Base-by-base conservation (phyloP, 2,329 filamentous ascomycete species). In the Ophiostoma ulmi region DNA sequence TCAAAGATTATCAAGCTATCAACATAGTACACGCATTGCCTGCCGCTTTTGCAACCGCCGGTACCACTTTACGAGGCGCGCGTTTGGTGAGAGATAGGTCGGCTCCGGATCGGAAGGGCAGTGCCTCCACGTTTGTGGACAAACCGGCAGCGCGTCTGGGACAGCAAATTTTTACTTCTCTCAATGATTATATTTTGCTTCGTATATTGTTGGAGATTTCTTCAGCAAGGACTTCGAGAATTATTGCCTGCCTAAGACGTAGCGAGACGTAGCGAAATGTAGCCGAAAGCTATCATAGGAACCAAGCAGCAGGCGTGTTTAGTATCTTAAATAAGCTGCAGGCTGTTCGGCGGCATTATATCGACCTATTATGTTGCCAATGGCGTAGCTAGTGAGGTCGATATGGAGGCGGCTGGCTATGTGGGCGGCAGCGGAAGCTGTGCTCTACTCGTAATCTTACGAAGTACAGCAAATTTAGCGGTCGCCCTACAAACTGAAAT, bases 41-140 rank as follows among this genome's bases (percentile, higher is more conserved):
- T 20, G 63, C 63, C 35, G 11, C 5, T 26, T 39, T 44, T 66
- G 39, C 44, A 69, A 52, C 67, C 67, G 72, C 48, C 71, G 67
- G 58, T 36, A n/a, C n/a, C 63, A 14, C n/a, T 20, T 65, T 65
- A 36, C 35, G 63, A 65, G 58, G 58, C 58, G 35, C 63, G 63
- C 63, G 36, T 65, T 26, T 26, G 38, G 38, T 26, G 64, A 13
- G 52, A 44, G 14, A n/a, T 22, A 55, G 55, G 61, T 70, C 70
- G 68, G 70, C 61, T 41, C 65, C 70, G 68, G 70, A 52, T 68
- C 63, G 61, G 70, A 70, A 65, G 48, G 65, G 58, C 31, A 64
- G 61, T 6, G 36, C 31, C 44, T 67, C 67, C 67, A 66, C 44
- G 70, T 17, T 58, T 44, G 64, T n/a, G 48, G 39, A 26, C 61